Evolutionary conservation across 2,329 filamentous ascomycete genomes (phyloP).

Genomic region (Colletotrichum agaves): DNA sequence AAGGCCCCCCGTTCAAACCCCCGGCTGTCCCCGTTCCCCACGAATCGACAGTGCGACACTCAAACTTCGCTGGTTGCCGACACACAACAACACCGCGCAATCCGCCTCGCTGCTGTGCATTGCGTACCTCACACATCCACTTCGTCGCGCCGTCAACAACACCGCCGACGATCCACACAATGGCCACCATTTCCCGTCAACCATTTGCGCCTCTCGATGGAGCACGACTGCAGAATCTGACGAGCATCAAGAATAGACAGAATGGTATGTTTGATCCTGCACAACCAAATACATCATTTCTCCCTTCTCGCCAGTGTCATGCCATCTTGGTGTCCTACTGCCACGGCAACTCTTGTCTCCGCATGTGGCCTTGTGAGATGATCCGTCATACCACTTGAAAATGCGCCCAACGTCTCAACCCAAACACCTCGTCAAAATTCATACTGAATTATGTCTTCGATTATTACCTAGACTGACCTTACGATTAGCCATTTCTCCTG

Average conservation of each 20-base stretch:
- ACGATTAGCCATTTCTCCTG: constrained; percentile 52
- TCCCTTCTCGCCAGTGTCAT: neutral
- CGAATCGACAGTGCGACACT: constrained; percentile 27
- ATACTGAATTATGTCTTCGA: neutral
- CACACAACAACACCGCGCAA: constrained; percentile 2
- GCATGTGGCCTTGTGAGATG: neutral
- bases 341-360: neutral
- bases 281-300: constrained; percentile 20
- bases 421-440: neutral
- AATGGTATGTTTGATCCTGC: constrained; percentile 64
- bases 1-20: neutral
- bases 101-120: neutral
- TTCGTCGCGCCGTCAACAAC: constrained; percentile 19
- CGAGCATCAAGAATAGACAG: constrained; percentile 82
- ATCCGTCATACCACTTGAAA: neutral
- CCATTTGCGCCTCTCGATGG: constrained; percentile 80
- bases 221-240: constrained; percentile 75
- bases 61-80: neutral
- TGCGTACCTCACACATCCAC: neutral
- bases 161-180: constrained; percentile 44
- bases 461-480: neutral
- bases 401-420: constrained; percentile 24
- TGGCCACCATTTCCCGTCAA: constrained; percentile 71
- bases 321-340: neutral
- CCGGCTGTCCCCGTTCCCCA: constrained; percentile 19